A percentile compares a stretch with the other conserved stretches of the same genome.
These are phyloP conservation scores for Ligustrum vulgare DNA, from an alignment of 257 asterid species.

Conservation along the genomic window DNA sequence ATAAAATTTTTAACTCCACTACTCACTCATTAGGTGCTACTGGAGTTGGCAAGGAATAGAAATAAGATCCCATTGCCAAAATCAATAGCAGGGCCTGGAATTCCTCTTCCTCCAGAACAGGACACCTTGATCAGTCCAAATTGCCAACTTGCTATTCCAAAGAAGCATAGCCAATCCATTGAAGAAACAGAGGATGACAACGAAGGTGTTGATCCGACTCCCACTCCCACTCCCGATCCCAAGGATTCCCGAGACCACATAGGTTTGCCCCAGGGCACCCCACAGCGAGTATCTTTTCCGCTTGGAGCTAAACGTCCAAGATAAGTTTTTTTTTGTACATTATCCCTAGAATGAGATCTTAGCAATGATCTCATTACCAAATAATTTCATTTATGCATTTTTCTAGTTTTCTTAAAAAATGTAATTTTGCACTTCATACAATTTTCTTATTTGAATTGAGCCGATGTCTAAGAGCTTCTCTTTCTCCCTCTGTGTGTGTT, in stretches of 20 bases:
- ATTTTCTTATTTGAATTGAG: neutral
- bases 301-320: conserved; percentile 63
- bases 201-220: conserved; percentile 44
- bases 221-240: conserved; percentile 31
- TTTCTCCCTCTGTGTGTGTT: too few species aligned
- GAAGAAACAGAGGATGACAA: conserved; percentile 92
- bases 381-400: neutral
- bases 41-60: conserved; percentile 83
- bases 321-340: conserved; percentile 17
- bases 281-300: conserved; percentile 75
- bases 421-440: neutral
- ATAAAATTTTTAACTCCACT: neutral
- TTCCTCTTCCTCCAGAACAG: conserved; percentile 80
- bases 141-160: conserved; percentile 75
- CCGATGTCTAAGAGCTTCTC: neutral
- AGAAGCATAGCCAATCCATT: conserved; percentile 42
- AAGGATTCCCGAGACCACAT: conserved; percentile 43
- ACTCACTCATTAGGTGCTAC: conserved; percentile 49
- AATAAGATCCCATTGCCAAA: conserved; percentile 79
- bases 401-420: neutral
- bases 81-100: conserved; percentile 56
- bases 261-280: conserved; percentile 57
- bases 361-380: neutral
- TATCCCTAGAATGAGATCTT: neutral
- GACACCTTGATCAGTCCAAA: conserved; percentile 84